These are phyloP conservation scores for Ballota nigra DNA, from an alignment of 257 asterid genomes.

Conservation along the genomic window DNA sequence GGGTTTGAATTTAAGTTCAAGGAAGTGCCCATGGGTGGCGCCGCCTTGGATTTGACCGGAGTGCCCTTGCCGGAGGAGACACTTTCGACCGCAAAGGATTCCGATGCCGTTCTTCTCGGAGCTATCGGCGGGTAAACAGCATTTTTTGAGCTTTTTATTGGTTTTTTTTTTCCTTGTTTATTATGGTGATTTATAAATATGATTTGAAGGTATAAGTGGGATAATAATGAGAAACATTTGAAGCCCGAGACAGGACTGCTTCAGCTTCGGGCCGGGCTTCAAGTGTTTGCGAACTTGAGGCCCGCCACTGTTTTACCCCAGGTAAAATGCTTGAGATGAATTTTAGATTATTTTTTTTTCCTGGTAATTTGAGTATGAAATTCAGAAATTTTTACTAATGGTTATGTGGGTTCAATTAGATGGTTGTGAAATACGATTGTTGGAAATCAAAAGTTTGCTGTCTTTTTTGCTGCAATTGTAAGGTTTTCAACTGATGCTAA, in stretches of 20 bases:
- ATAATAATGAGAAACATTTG: conserved; percentile 88
- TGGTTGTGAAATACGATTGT: background rate
- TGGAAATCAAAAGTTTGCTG: background rate
- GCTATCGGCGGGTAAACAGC: conserved; percentile 98
- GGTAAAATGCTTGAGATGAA: conserved; percentile 36
- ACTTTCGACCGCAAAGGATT: conserved; percentile 67
- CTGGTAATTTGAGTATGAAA: conserved; percentile 1
- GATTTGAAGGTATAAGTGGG: conserved; percentile 86
- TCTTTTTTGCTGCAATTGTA: background rate
- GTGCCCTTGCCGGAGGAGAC: conserved; percentile 96
- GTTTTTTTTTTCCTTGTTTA: background rate
- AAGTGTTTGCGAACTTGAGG: conserved; percentile 96
- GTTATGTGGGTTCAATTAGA: background rate
- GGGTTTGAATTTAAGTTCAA: conserved; percentile 79
- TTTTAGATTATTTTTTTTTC: background rate
- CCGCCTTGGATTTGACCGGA: conserved; percentile 89
- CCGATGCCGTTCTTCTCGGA: conserved; percentile 96
- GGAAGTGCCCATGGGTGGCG: conserved; percentile 96
- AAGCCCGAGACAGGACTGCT: conserved; percentile 98
- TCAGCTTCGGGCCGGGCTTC: conserved; percentile 88
- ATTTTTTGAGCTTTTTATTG: background rate
- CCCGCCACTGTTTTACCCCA: conserved; percentile 95
- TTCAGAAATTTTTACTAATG: background rate
- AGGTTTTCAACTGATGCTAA: background rate
- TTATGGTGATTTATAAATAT: background rate